phyloP scores from a whole-genome alignment of 805 yeast species.

The Blastobotrys parvus region DNA sequence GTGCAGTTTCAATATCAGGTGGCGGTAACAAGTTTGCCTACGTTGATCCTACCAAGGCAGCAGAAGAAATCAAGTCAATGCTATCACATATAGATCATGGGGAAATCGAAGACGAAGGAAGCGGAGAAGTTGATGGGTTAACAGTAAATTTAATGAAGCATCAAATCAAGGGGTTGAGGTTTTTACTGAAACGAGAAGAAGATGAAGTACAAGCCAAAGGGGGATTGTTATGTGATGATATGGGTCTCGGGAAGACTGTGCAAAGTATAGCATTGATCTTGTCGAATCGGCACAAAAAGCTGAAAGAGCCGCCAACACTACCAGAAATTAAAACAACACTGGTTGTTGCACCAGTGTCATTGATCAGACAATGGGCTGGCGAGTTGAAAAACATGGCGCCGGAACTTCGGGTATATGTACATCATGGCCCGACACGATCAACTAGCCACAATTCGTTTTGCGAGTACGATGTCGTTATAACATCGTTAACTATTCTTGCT shows the following conservation, averaged over 20 bases:
- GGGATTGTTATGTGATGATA: constrained; percentile 74
- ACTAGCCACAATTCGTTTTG: constrained; percentile 12
- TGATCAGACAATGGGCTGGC: constrained; percentile 34
- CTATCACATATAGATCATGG: constrained; percentile 10
- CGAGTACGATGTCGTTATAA: constrained; percentile 29
- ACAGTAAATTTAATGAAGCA: constrained; percentile 36
- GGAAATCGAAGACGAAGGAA: constrained; percentile 5
- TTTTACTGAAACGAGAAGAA: constrained; percentile 34
- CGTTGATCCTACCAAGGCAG: constrained; percentile 4
- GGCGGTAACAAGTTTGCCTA: background rate
- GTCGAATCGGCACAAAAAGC: constrained; percentile 22
- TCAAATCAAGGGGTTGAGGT: constrained; percentile 38
- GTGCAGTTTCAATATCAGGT: background rate
- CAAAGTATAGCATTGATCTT: constrained; percentile 64
- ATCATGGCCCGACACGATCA: constrained; percentile 28
- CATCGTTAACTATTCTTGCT: constrained; percentile 27
- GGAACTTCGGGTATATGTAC: constrained; percentile 20
- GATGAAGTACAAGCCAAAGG: constrained; percentile 32
- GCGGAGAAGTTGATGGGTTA: constrained; percentile 30
- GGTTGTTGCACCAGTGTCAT: constrained; percentile 36
- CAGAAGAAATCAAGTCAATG: constrained; percentile 13
- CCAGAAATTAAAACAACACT: constrained; percentile 26
- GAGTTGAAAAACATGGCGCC: constrained; percentile 35
- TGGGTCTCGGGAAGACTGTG: constrained; percentile 85
- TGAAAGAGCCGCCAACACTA: background rate